Evolutionary conservation across 352 stramenopile genomes (phyloP).

Genomic region (Pythium brachiatum): DNA sequence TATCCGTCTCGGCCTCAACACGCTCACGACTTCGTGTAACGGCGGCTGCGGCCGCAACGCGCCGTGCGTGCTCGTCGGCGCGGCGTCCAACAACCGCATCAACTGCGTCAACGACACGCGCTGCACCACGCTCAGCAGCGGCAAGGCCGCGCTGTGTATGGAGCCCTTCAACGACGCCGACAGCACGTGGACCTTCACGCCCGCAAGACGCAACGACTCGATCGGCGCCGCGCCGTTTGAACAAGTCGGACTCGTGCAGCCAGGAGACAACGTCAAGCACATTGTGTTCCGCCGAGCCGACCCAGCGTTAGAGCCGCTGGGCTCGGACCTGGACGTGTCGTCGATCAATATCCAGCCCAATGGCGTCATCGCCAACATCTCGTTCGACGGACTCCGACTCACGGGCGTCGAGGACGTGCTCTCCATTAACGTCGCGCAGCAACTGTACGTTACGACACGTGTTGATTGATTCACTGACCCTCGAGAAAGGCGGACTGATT

Average conservation of each 20-base stretch:
- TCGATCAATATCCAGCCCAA: slow-evolving; percentile 66
- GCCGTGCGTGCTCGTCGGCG: slow-evolving; percentile 64
- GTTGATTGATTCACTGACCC: neutral
- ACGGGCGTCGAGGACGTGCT: slow-evolving; percentile 48
- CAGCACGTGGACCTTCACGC: slow-evolving; percentile 52
- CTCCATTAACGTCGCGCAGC: slow-evolving; percentile 43
- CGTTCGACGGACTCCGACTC: slow-evolving; percentile 45
- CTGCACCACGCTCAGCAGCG: slow-evolving; percentile 65
- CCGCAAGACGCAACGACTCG: slow-evolving; percentile 45
- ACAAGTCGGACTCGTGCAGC: slow-evolving; percentile 65
- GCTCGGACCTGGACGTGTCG: slow-evolving; percentile 45
- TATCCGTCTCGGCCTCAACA: slow-evolving; percentile 40
- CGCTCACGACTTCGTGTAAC: slow-evolving; percentile 74
- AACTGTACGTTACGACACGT: slow-evolving; percentile 37
- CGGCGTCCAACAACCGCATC: slow-evolving; percentile 55
- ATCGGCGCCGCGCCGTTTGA: slow-evolving; percentile 60
- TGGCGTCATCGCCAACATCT: slow-evolving; percentile 43
- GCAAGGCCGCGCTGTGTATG: slow-evolving; percentile 63
- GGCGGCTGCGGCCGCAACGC: slow-evolving; percentile 56
- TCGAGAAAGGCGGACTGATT: neutral
- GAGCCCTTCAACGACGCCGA: slow-evolving; percentile 42
- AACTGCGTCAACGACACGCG: slow-evolving; percentile 74
- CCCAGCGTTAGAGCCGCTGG: slow-evolving; percentile 33
- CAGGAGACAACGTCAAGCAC: slow-evolving; percentile 42
- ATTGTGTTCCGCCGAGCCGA: slow-evolving; percentile 49